Conservation (phyloP, 83 land plant genomes). For the Diphasiastrum complanatum region DNA sequence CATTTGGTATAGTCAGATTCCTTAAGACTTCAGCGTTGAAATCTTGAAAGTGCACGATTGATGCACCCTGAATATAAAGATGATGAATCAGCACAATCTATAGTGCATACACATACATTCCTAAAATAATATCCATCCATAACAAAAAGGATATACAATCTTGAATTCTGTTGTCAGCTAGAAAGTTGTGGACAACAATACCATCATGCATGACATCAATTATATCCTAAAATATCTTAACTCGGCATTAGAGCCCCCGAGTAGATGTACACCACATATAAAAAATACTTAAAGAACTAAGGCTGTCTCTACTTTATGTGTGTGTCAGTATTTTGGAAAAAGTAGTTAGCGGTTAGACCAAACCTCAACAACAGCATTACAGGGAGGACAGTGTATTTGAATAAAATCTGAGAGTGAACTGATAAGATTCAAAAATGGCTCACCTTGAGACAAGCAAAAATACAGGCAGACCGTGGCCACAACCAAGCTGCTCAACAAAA, state of each 20-base stretch:
- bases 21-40: slow-evolving; percentile 85
- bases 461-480: slow-evolving; percentile 98
- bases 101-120: neutral
- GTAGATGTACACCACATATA: too few species aligned
- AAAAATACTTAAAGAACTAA: too few species aligned
- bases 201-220: too few species aligned
- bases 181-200: too few species aligned
- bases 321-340: too few species aligned
- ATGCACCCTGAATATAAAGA: slow-evolving; percentile 62
- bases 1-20: slow-evolving; percentile 81
- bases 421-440: neutral
- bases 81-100: slow-evolving; percentile 1
- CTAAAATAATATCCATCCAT: neutral
- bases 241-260: too few species aligned
- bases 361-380: neutral
- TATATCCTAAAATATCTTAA: too few species aligned
- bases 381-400: neutral
- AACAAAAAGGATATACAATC: too few species aligned
- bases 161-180: too few species aligned
- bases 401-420: neutral
- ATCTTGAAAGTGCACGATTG: slow-evolving; percentile 81
- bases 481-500: slow-evolving; percentile 84
- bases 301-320: too few species aligned
- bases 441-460: slow-evolving; percentile 84
- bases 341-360: neutral